Evolutionary conservation across 805 yeast species (phyloP), one percentile per base, ranked within the genome.

Genomic region (Wickerhamomyces ciferrii): DNA sequence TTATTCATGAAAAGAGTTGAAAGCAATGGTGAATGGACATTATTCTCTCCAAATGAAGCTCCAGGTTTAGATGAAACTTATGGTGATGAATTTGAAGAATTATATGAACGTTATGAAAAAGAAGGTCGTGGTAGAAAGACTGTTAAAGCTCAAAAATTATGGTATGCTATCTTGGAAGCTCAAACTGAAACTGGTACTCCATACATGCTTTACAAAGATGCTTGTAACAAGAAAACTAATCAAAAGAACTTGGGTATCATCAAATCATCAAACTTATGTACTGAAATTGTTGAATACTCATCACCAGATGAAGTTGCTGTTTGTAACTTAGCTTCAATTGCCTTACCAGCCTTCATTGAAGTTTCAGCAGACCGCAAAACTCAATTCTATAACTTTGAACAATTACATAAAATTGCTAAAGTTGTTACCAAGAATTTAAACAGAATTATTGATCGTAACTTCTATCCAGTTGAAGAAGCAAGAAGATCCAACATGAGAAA

Each of bases 151-250:
- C 96, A 90, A 66, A 87, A 86, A 65, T 72, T 92, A 41, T 92
- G 98, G 98, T 76, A 81, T 52, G 83, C 91, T 40, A 90, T 92
- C 46, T 66, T 92, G 46, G 94, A 88, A 62, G 82, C 97, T 31
- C 99, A 92, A 70, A 87, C 94, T 35, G 97, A 92, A 69, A 91
- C 98, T 4, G 98, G 99, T 44, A 87, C 87, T 56, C 99, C 99
- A 23, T 92, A 87, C 72, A 83, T 92, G 84, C 74, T 92, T 15
- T 92, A 87, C 74, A 92, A 92, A 63, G 99, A 92, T 70, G 78
- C 96, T 10, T 87, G 96, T 69, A 92, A 92, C 68, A 55, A 65
- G 42, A 90, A 92, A 68, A 79, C 90, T 40, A 92, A 92, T 67
- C 99, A 92, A 66, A 81, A 88, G 73, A 92, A 92, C 65, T 70